phyloP scores from a whole-genome alignment of 768 basidiomycete species.

The Suillus spraguei region DNA sequence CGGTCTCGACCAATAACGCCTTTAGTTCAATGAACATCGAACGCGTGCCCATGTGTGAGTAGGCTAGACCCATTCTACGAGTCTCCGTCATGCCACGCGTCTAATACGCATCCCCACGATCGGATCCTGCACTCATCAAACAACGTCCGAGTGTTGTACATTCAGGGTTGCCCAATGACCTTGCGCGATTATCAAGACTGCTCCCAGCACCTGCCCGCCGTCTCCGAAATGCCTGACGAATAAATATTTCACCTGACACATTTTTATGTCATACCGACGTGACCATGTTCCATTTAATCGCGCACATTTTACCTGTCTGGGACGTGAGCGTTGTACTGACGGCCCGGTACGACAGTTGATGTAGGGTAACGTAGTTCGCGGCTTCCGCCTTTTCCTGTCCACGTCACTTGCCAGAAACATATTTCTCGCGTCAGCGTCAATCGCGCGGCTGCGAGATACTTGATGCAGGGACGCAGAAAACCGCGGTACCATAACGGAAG shows the following conservation, averaged over 20 bases:
- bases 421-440: conserved; percentile 17
- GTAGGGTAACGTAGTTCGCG: conserved; percentile 20
- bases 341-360: conserved; percentile 13
- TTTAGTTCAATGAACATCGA: not conserved
- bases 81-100: not conserved
- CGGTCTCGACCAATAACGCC: not conserved
- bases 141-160: not conserved
- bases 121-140: not conserved
- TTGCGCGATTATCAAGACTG: not conserved
- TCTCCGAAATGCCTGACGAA: not conserved
- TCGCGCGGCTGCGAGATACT: conserved; percentile 24
- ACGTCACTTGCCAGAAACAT: conserved; percentile 21
- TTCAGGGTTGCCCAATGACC: not conserved
- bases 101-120: conserved; percentile 2
- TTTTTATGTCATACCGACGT: not conserved
- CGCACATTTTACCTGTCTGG: conserved; percentile 21
- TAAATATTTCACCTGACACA: not conserved
- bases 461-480: conserved; percentile 16
- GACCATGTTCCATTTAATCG: not conserved
- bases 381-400: conserved; percentile 15
- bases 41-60: not conserved
- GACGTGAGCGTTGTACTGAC: conserved; percentile 20
- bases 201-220: conserved; percentile 3
- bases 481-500: conserved; percentile 19
- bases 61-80: not conserved